Conservation (phyloP, 768 basidiomycete species). For the Agrocybe chaxingu region DNA sequence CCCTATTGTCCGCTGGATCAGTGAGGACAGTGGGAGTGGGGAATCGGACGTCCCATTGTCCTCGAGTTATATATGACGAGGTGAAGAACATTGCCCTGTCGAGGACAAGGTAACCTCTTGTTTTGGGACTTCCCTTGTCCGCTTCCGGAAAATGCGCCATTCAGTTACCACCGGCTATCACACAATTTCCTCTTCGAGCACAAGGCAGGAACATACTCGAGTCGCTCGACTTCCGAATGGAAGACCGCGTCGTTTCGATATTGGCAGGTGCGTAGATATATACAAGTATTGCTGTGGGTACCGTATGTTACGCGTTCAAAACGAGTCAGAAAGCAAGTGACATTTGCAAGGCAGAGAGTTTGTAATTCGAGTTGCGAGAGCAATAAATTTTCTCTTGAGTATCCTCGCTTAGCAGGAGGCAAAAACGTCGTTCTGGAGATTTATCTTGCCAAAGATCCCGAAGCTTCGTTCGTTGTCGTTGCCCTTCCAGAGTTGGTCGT, state of each 20-base stretch:
- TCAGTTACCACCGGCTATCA: not conserved
- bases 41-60: constrained; percentile 12
- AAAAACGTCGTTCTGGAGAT: constrained; percentile 6
- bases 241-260: too few relatives aligned
- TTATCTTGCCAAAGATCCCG: constrained; percentile 31
- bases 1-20: constrained; percentile 9
- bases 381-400: too few relatives aligned
- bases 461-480: constrained; percentile 37
- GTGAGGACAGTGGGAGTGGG: constrained; percentile 5
- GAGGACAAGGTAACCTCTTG: constrained; percentile 29
- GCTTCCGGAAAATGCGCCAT: constrained; percentile 11
- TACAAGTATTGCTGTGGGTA: too few relatives aligned
- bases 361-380: too few relatives aligned
- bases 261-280: too few relatives aligned
- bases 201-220: constrained; percentile 11
- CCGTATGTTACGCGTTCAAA: too few relatives aligned
- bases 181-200: constrained; percentile 14
- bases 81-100: constrained; percentile 4
- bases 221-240: not conserved
- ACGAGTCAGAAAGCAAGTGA: too few relatives aligned
- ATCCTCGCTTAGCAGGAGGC: too few relatives aligned
- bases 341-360: too few relatives aligned
- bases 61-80: constrained; percentile 27
- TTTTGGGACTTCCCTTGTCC: constrained; percentile 30
- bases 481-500: constrained; percentile 35